Conservation (phyloP, 2,329 filamentous ascomycete species). For the Phialophora expanda region DNA sequence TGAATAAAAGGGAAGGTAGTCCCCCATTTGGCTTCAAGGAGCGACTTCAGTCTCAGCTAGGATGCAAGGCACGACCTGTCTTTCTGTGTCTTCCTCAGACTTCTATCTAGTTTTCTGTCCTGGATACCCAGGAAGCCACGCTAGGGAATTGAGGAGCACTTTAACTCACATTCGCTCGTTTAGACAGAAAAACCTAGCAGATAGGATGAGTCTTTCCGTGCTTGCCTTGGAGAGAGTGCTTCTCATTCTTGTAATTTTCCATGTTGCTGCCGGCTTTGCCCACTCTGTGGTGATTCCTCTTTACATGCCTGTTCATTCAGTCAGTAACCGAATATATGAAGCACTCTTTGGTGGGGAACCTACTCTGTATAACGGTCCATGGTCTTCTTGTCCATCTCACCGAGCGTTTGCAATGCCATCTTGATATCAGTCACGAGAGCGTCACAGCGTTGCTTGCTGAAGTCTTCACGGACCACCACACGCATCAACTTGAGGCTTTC, state of each 20-base stretch:
- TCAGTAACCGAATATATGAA: slow-evolving; percentile 15
- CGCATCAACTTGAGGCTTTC: slow-evolving; percentile 86
- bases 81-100: neutral
- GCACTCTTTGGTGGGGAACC: slow-evolving; percentile 34
- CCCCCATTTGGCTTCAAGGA: neutral
- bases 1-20: no score
- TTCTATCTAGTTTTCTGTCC: neutral
- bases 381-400: slow-evolving; percentile 73
- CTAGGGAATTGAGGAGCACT: neutral
- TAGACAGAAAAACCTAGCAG: slow-evolving; percentile 61
- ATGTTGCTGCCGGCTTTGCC: slow-evolving; percentile 57
- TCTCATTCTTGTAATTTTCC: slow-evolving; percentile 68
- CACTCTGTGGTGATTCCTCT: slow-evolving; percentile 60
- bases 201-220: slow-evolving; percentile 86
- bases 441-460: slow-evolving; percentile 81
- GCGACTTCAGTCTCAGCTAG: neutral
- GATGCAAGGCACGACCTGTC: neutral
- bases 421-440: slow-evolving; percentile 78
- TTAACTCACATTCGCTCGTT: neutral
- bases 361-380: slow-evolving; percentile 73
- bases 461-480: slow-evolving; percentile 89
- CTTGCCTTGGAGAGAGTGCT: slow-evolving; percentile 80
- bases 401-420: slow-evolving; percentile 72
- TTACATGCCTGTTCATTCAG: slow-evolving; percentile 53
- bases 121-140: neutral